Percentiles rank a stretch among this genome's conserved stretches.
phyloP scores from a whole-genome alignment of 1,284 basidiomycete genomes.

The Heliocybe sulcata region DNA sequence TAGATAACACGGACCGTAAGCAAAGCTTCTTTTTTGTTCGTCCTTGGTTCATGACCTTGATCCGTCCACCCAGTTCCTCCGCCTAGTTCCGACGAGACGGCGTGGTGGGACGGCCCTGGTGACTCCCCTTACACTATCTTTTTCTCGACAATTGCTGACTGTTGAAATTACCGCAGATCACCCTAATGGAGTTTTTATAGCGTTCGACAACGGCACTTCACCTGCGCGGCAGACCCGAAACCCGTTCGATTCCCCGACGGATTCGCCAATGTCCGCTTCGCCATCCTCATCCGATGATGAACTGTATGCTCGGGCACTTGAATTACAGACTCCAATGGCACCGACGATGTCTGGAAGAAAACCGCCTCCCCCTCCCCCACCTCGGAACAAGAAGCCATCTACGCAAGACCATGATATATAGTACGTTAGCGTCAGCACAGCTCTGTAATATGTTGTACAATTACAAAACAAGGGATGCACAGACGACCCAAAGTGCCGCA shows the following conservation, averaged over 20 bases:
- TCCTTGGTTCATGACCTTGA: conserved; percentile 1
- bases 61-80: conserved; percentile 49
- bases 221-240: conserved; percentile 35
- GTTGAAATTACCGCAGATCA: conserved; percentile 34
- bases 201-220: conserved; percentile 30
- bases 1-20: conserved; percentile 33
- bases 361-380: conserved; percentile 29
- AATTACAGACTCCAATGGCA: conserved; percentile 53
- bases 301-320: conserved; percentile 62
- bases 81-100: conserved; percentile 65
- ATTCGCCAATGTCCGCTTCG: conserved; percentile 61
- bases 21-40: conserved; percentile 16
- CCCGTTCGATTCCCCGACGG: conserved; percentile 61
- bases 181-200: conserved; percentile 56
- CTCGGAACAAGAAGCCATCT: conserved; percentile 3
- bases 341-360: conserved; percentile 27
- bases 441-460: neutral
- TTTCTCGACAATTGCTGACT: conserved; percentile 5
- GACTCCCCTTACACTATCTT: neutral
- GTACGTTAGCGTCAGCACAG: neutral
- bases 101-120: conserved; percentile 77
- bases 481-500: neutral
- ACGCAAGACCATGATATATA: neutral
- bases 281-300: conserved; percentile 80
- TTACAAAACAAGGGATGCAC: neutral